A percentile compares a stretch with the other conserved stretches of the same genome.
Evolutionary conservation across 371 early-diverging fungal species (phyloP).

Genomic region (Mucor indicus): DNA sequence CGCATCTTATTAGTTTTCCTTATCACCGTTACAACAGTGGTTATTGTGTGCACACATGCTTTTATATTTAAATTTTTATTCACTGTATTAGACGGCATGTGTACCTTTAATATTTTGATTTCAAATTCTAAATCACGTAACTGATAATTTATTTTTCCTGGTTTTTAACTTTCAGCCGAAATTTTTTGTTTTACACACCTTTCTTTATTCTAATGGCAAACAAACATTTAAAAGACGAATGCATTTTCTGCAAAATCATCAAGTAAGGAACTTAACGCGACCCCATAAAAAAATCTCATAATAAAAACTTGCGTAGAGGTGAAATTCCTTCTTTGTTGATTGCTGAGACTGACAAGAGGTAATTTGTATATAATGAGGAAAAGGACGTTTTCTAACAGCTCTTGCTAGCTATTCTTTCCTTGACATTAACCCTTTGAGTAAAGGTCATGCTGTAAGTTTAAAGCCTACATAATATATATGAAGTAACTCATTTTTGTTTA

Average conservation of each 20-base stretch:
- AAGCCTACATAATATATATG: too few species aligned
- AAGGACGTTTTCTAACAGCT: neutral
- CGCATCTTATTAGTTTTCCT: too few species aligned
- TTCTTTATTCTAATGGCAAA: slow-evolving; percentile 6
- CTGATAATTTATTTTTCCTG: too few species aligned
- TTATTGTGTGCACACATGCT: too few species aligned
- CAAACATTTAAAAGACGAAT: slow-evolving; percentile 47
- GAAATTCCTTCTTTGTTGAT: slow-evolving; percentile 83
- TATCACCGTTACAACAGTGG: too few species aligned
- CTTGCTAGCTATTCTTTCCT: slow-evolving; percentile 60
- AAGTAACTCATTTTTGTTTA: neutral
- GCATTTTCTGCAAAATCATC: slow-evolving; percentile 92
- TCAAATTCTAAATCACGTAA: too few species aligned
- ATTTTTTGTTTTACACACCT: neutral
- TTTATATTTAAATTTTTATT: too few species aligned
- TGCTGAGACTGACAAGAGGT: slow-evolving; percentile 79
- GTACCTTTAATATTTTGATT: too few species aligned
- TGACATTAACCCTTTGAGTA: slow-evolving; percentile 76
- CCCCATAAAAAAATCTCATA: neutral
- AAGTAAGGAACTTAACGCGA: slow-evolving; percentile 24
- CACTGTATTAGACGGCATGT: too few species aligned
- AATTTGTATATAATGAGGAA: neutral
- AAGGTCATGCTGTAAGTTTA: slow-evolving; percentile 74
- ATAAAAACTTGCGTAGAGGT: slow-evolving; percentile 40
- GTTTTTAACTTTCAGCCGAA: too few species aligned